Base-by-base conservation (phyloP, 73 alveolate species). In the Uronychia binucleata region DNA sequence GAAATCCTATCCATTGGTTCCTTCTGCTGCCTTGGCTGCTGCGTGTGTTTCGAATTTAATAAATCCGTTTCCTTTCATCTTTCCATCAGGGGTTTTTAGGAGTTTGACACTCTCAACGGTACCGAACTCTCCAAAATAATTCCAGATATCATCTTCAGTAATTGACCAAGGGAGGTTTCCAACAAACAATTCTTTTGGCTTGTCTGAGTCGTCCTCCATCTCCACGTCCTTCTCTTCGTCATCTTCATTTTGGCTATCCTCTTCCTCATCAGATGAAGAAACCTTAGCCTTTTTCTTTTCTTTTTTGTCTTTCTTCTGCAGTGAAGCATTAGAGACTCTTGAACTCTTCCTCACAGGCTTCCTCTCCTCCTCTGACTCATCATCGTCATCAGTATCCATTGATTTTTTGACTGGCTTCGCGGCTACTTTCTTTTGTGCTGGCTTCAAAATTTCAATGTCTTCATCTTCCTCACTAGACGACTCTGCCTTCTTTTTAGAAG, bases 31-130 rank as follows among this genome's bases (percentile, higher is more conserved):
- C 46, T 83, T 81, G 57, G 93, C 97, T 33, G 84, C 95, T 29
- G 77, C 88, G 57, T 81, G 91, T 77, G 94, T 89, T 30, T 88
- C 81, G 77, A 89, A 92, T 79, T 90, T 86, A 76, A 92, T 90
- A 75, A 92, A 92, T 57, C 94, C 97, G 34, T 82, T 83, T 33
- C 97, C 97, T 78, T 92, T 92, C 25, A 94, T 86, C 74, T 58
- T 26, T 77, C 97, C 94, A 67, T 88, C 59, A 30, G 82, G 82
- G 32, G 77, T 79, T 28, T 30, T 78, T 78, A 88, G 90, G 58
- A 92, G 84, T 32, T 92, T 92, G 34, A 89, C 90, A 67, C 87
- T 89, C 31, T 82, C 57, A 33, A 92, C 87, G 30, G 82, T 27
- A 78, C 97, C 97, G 86, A 86, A 89, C 32, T 89, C 90, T 29